phyloP scores from a whole-genome alignment of 176 grass and related monocot species.

The Carex pumila region DNA sequence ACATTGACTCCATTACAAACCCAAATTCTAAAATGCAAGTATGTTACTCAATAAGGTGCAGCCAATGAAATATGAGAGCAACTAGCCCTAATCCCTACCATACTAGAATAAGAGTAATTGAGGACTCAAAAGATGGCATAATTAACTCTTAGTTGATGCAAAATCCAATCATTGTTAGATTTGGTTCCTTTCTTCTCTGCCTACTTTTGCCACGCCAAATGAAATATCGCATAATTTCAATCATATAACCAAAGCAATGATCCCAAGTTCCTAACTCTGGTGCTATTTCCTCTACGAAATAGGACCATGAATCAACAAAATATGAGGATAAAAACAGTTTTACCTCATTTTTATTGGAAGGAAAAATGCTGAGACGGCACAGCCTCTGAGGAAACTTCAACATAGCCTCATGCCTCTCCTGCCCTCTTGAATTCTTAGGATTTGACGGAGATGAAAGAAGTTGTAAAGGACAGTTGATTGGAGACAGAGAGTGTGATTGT shows the following conservation, averaged over 20 bases:
- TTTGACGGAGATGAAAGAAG: constrained; percentile 23
- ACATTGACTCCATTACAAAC: neutral
- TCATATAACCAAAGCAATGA: neutral
- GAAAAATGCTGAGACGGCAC: constrained; percentile 75
- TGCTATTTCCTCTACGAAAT: neutral
- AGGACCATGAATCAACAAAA: neutral
- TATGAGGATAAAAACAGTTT: constrained; percentile 2
- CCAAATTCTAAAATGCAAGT: neutral
- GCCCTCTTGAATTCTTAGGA: constrained; percentile 61
- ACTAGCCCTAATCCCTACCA: neutral
- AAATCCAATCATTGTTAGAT: neutral
- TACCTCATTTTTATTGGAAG: constrained; percentile 89
- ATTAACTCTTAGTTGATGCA: neutral
- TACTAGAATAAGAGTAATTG: neutral
- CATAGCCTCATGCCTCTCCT: constrained; percentile 73
- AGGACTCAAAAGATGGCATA: neutral
- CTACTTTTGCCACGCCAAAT: neutral
- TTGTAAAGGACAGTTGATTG: constrained; percentile 54
- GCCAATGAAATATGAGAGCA: neutral
- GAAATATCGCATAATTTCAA: neutral
- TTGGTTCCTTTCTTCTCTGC: neutral
- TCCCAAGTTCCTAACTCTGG: neutral
- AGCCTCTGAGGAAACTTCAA: constrained; percentile 90
- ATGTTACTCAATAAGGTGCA: neutral
- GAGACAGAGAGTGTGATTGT: constrained; percentile 61